Evolutionary conservation across 2,329 filamentous ascomycete genomes (phyloP), one percentile per base, ranked within the genome.

Genomic region (Shiraia sp.): DNA sequence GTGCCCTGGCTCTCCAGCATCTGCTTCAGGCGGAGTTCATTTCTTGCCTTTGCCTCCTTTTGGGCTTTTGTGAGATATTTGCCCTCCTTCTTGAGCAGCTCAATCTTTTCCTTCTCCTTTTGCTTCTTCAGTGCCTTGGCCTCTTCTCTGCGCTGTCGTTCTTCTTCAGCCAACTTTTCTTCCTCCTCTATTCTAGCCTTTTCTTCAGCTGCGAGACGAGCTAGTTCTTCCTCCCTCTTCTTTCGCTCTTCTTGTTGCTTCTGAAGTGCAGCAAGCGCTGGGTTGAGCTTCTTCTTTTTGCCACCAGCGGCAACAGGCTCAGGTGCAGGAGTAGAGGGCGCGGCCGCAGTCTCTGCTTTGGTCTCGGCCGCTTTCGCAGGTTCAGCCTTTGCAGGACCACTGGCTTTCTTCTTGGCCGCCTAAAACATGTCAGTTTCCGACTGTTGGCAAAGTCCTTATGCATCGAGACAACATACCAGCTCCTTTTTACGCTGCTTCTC

Each of bases 401-500:
- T 73, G 14, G 78, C 74, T 51, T 87, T 78, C 55, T 79, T 75
- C 66, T 84, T 83, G 10, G 75, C 71, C 49, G 73, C 71, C 55
- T 78, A 37, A 57, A 17, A 40, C 34, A 5, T 56, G 38, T 38
- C 14, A 26, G 38, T 22, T 13, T 15, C 10, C 7, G 3, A 30
- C 31, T 6, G 15, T 3, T 2, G 12, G 23, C 27, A n/a, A 9
- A n/a, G 5, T 10, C 8, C n/a, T 28, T n/a, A n/a, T n/a, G n/a
- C n/a, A n/a, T n/a, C n/a, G 15, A 9, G 3, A 16, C 25, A 23
- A 49, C 76, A 43, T 70, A 93, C 90, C 82, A 97, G 87, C 73
- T 99, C 93, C 83, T 91, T 99, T 77, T 99, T 99, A 56, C 91
- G 81, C 75, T 93, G 88, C 83, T 99, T 99, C 77, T 99, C 93